These are phyloP conservation scores for Lojkania enalia DNA, from an alignment of 2,329 filamentous ascomycete species.

Conservation along the genomic window DNA sequence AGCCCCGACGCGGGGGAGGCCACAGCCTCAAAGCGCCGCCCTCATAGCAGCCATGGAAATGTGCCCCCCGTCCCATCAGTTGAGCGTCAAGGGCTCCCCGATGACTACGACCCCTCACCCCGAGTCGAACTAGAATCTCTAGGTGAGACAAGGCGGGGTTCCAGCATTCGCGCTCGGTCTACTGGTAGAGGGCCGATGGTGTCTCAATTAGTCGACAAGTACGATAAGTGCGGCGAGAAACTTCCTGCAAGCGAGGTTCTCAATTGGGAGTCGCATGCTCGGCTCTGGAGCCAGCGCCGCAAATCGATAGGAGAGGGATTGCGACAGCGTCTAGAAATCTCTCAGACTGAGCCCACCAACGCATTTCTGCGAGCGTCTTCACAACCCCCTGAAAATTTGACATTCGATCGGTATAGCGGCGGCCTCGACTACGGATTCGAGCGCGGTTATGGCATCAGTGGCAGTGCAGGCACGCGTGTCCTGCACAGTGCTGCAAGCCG, in stretches of 20 bases:
- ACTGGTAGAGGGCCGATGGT: constrained; percentile 24
- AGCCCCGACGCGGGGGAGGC: constrained; percentile 30
- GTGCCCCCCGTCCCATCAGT: constrained; percentile 34
- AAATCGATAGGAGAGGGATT: constrained; percentile 34
- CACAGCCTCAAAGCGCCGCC: constrained; percentile 19
- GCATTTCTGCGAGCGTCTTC: constrained; percentile 9
- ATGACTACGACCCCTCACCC: constrained; percentile 9
- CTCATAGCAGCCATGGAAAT: constrained; percentile 21
- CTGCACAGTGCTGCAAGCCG: constrained; percentile 33
- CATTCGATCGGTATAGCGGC: constrained; percentile 41
- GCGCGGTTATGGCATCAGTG: constrained; percentile 37
- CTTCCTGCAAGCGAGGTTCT: constrained; percentile 1
- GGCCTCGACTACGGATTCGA: constrained; percentile 43
- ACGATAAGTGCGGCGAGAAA: constrained; percentile 7
- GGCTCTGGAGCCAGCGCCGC: constrained; percentile 34
- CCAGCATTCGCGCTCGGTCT: constrained; percentile 14
- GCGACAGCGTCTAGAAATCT: constrained; percentile 16
- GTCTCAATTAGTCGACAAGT: constrained; percentile 20
- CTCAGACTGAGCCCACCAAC: constrained; percentile 11
- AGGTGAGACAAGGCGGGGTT: background rate
- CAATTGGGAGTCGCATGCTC: constrained; percentile 34
- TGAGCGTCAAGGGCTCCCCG: constrained; percentile 4
- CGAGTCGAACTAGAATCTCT: constrained; percentile 8
- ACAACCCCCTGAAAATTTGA: constrained; percentile 7
- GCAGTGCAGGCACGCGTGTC: constrained; percentile 42